A percentile compares a stretch with the other conserved stretches of the same genome.
Evolutionary conservation across 2,329 filamentous ascomycete genomes (phyloP).

Genomic region (Calonectria pseudoreteaudii): DNA sequence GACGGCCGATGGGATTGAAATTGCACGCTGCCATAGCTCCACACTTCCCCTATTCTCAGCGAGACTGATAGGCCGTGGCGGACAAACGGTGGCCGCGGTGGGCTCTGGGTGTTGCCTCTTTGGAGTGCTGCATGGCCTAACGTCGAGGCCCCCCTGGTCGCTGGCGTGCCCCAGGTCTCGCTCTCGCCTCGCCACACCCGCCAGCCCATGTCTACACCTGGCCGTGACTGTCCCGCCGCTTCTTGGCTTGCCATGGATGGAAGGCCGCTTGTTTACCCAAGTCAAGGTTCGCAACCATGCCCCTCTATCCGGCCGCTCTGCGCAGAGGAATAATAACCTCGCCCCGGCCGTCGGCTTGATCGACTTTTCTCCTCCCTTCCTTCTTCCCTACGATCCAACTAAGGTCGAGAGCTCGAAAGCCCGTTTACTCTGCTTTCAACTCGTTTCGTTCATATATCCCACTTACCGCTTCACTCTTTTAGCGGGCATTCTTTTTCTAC

Average conservation of each 20-base stretch:
- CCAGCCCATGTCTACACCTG: background rate
- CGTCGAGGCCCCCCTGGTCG: background rate
- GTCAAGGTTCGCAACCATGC: conserved; percentile 12
- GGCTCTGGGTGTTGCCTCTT: conserved; percentile 28
- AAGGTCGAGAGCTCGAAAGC: conserved; percentile 64
- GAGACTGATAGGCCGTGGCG: conserved; percentile 37
- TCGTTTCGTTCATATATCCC: conserved; percentile 56
- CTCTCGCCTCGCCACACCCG: conserved; percentile 27
- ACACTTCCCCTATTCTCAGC: conserved; percentile 43
- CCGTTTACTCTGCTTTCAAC: conserved; percentile 61
- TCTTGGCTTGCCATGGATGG: conserved; percentile 26
- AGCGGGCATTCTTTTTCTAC: conserved; percentile 81
- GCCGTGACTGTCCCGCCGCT: conserved; percentile 33
- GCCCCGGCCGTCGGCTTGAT: conserved; percentile 7
- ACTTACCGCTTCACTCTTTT: conserved; percentile 86
- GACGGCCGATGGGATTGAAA: conserved; percentile 38
- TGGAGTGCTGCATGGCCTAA: conserved; percentile 13
- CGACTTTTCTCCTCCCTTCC: conserved; percentile 47
- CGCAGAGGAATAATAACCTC: conserved; percentile 19
- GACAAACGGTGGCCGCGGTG: conserved; percentile 42
- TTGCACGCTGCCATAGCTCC: conserved; percentile 41
- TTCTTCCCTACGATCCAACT: conserved; percentile 55
- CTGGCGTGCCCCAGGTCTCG: background rate
- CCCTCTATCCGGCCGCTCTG: background rate
- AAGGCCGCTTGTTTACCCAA: conserved; percentile 12